Evolutionary conservation across 306 rosid species (phyloP), one percentile per base, ranked within the genome.

Genomic region (Rosa persica): DNA sequence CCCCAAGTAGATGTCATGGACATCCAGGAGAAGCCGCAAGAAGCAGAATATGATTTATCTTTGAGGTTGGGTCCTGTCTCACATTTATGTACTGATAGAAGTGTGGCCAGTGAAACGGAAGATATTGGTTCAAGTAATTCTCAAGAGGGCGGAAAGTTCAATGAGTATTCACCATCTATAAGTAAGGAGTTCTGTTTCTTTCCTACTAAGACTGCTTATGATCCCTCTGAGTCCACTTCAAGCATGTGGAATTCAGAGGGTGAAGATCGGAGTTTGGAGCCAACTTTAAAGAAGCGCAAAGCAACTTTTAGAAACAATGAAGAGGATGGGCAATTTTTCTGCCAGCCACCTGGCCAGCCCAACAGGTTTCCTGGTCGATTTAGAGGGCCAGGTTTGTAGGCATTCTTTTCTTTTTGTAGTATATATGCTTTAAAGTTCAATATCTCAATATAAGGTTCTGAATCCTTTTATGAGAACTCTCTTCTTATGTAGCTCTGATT

Each of bases 311-410:
- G 83, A 81, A 85, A 79, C 84, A 83, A 77, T 46, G 87, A 86
- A 84, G 94, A 79, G 83, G 96, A 85, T 80, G 92, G 92, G 85
- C 87, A 85, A 81, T 95, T 91, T 95, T 89, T 90, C 84, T 86
- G 88, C 89, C 87, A 84, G 69, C 82, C 87, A 75, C 92, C 84
- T 81, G 90, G 83, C 83, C 89, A 96, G 86, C 90, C 93, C 87
- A 82, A 88, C 84, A 85, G 78, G 87, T 89, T 82, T 80, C 76
- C 80, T 68, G 85, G 88, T 79, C 84, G 70, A 84, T 86, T 54
- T 83, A 67, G 78, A 69, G 70, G 91, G 85, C 87, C 90, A 87
- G 93, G 96, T 93, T 93, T 85, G 90, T 96, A 89, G 91, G 81
- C 81, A 76, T 82, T 79, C 86, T 82, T 87, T 82, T 70, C 77